A percentile compares a stretch with the other conserved stretches of the same genome.
Evolutionary conservation across 2,329 filamentous ascomycete genomes (phyloP).

Genomic region (Fusarium nygamai): DNA sequence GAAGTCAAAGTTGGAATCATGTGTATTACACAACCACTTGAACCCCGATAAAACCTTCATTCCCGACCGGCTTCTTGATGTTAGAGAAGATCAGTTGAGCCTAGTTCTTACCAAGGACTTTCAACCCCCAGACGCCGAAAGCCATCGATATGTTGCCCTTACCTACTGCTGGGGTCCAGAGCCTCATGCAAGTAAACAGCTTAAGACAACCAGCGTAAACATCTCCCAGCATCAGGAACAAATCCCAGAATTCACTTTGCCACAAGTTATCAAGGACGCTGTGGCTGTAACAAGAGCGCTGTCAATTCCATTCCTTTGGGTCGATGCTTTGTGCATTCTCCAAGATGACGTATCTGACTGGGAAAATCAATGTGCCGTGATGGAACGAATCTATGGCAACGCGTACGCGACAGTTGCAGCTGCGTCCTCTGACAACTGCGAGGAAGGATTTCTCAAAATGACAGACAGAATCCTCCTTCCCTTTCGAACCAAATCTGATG

Average conservation of each 20-base stretch:
- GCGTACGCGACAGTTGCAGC: accelerated
- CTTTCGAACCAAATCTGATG: accelerated
- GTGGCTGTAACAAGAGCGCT: accelerated
- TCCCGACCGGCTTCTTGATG: background rate
- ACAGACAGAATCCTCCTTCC: accelerated
- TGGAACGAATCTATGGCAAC: background rate
- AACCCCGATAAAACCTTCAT: accelerated
- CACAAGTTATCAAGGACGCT: background rate
- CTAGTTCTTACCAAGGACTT: accelerated
- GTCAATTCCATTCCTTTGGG: accelerated
- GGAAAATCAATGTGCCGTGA: background rate
- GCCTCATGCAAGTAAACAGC: background rate
- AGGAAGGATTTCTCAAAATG: accelerated
- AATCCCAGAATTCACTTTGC: accelerated
- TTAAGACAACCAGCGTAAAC: accelerated
- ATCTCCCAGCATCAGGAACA: accelerated
- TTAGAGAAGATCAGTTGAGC: accelerated
- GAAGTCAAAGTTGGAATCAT: accelerated
- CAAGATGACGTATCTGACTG: background rate
- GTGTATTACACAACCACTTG: accelerated
- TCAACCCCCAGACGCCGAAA: accelerated
- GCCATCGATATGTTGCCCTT: accelerated
- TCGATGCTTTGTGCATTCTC: background rate
- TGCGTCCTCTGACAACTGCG: accelerated
- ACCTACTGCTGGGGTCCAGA: background rate